phyloP scores from a whole-genome alignment of 371 early-diverging fungal species.

The Mucor piriformis region DNA sequence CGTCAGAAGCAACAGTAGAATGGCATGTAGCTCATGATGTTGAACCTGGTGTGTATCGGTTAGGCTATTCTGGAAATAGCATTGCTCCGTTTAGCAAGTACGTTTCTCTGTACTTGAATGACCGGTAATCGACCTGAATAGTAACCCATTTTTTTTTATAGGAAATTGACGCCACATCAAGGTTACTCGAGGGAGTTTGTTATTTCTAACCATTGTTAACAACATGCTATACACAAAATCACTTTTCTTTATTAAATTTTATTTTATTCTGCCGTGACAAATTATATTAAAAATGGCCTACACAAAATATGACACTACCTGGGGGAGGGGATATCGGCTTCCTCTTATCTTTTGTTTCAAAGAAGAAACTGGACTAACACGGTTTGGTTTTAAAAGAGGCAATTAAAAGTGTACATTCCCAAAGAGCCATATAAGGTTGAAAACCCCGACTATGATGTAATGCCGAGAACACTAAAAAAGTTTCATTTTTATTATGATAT shows the following conservation, averaged over 20 bases:
- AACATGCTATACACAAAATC: too few species aligned
- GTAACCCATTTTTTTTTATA: neutral
- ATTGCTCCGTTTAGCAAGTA: constrained; percentile 34
- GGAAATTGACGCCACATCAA: constrained; percentile 17
- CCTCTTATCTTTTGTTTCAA: too few species aligned
- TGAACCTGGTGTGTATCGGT: constrained; percentile 35
- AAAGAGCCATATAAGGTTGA: too few species aligned
- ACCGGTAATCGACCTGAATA: too few species aligned
- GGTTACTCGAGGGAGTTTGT: constrained; percentile 36
- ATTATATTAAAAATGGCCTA: too few species aligned
- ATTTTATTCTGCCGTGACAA: too few species aligned
- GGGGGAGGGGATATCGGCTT: too few species aligned
- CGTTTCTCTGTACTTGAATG: neutral
- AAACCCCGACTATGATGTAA: too few species aligned
- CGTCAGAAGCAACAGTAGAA: constrained; percentile 39
- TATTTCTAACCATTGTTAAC: neutral
- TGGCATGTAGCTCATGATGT: constrained; percentile 36
- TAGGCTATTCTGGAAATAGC: constrained; percentile 44
- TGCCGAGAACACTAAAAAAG: neutral
- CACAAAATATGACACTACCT: too few species aligned
- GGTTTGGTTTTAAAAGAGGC: too few species aligned
- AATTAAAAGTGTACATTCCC: too few species aligned
- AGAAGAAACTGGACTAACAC: too few species aligned
- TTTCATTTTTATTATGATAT: neutral
- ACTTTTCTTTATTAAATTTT: neutral